Evolutionary conservation across 495 filamentous ascomycete genomes (phyloP), one percentile per base, ranked within the genome.

Genomic region (Hypoxylon perforatum): DNA sequence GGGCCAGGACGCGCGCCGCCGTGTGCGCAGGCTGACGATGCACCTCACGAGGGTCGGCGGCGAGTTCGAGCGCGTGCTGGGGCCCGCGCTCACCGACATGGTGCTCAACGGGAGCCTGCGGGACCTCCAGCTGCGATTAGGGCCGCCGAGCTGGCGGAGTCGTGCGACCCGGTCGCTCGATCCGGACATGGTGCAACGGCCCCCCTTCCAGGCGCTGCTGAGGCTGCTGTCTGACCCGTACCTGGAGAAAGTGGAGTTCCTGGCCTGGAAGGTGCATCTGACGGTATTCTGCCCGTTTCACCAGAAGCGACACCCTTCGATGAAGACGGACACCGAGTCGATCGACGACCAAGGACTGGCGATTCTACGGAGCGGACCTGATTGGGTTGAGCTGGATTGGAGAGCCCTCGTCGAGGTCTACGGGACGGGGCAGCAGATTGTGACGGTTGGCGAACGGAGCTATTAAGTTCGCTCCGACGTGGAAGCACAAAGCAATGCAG

Each of bases 281-380:
- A 23, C 23, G 17, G 51, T 73, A 1, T 77, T 70, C 64, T 78
- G 76, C 35, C 66, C 48, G 4, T 78, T 74, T 47, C 72, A 77
- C 67, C 18, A 9, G 19, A 38, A 45, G 25, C 21, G 12, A n/a
- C 48, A 19, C 23, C 28, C 57, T n/a, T 52, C 46, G 9, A 49
- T 57, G 11, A 71, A 53, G 45, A 39, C 25, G 11, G 56, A 61
- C 33, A 50, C 48, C 18, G 71, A 71, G 30, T 60, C 60, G 23
- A 23, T 67, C 9, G 71, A 67, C 35, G 59, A 52, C 9, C 39
- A 69, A 28, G 65, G 56, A 4, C 51, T 67, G 19, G 72, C 65
- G n/a, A 67, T 63, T 45, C 47, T 69, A 41, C 65, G 62, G 2
- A 63, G 50, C 11, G 46, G 49, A 19, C 46, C 65, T 33, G 69